Percentiles rank a stretch among this genome's conserved stretches.
phyloP scores from a whole-genome alignment of 1,139 yeast genomes.

The Blastobotrys malaysiensis region DNA sequence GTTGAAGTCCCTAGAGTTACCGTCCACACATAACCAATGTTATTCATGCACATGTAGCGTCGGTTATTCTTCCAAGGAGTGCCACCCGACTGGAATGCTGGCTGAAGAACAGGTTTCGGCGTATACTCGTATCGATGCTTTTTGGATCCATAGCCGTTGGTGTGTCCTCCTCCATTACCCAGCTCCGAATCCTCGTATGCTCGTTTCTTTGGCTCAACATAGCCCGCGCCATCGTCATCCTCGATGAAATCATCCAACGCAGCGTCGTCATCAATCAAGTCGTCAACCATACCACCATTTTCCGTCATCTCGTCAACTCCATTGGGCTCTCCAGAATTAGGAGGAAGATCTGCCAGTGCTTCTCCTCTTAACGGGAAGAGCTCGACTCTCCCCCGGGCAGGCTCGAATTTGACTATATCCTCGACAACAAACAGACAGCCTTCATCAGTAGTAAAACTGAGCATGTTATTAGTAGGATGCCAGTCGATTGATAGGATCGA shows the following conservation, averaged over 20 bases:
- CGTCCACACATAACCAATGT: conserved; percentile 77
- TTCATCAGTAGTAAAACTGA: conserved; percentile 31
- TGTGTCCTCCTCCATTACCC: neutral
- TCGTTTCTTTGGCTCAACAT: conserved; percentile 20
- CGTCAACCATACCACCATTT: conserved; percentile 16
- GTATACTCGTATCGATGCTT: neutral
- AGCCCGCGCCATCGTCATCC: conserved; percentile 54
- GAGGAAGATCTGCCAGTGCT: neutral
- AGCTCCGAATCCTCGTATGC: conserved; percentile 1
- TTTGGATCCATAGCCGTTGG: neutral
- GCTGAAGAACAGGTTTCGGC: conserved; percentile 12
- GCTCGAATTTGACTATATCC: neutral
- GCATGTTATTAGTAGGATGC: conserved; percentile 34
- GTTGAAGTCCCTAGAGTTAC: conserved; percentile 53
- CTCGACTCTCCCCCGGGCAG: neutral
- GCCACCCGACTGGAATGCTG: conserved; percentile 68
- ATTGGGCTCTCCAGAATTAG: neutral
- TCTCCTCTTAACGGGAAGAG: neutral
- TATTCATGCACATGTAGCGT: conserved; percentile 75
- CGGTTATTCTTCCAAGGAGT: conserved; percentile 75
- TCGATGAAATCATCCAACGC: conserved; percentile 42
- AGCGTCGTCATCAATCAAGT: conserved; percentile 22
- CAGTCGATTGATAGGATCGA: conserved; percentile 27
- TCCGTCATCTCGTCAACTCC: neutral
- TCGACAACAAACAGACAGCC: conserved; percentile 32